Evolutionary conservation across 2,329 filamentous ascomycete genomes (phyloP), one percentile per base, ranked within the genome.

Genomic region (Knoxdaviesia capensis): DNA sequence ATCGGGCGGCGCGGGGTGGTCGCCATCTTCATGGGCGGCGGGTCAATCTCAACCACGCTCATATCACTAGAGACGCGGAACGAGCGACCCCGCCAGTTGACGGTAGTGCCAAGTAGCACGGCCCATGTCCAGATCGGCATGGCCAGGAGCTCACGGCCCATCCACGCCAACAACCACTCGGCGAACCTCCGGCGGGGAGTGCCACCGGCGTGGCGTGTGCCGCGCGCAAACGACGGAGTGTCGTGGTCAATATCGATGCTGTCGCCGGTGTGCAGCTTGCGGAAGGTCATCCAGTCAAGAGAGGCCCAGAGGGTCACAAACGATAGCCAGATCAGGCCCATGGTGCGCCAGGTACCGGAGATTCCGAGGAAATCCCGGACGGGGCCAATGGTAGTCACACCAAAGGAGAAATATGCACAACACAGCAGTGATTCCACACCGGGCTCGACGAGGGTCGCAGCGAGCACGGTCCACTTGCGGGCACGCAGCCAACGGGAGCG

Each of bases 41-140:
- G 20, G 9, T 56, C 53, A 32, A 64, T 50, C 29, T 66, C 63
- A 5, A 66, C 62, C 1, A 93, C 88, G 41, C 77, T 82, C 68
- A 88, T 88, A 55, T 96, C 82, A 50, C 84, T 68, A 1, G 79
- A 74, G 1, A 96, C 87, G 51, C 71, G 73, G 55, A 96, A 96
- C 31, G 65, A 70, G 52, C 77, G 78, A 0, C 87, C 88, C 43
- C 90, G 67, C 92, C 90, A 98, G 41, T 73, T 73, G 0, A 98
- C 84, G 0, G 77, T 88, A 2, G 80, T 75, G 0, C 90, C 90
- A n/a, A 88, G 79, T 50, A 84, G 74, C 20, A 94, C 82, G 1
- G 90, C 90, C 73, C 80, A 86, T 0, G 74, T 63, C 90, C 90
- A 98, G 45, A 98, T 80, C 0, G 87, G 87, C 38, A 94, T 63